These are phyloP conservation scores for Jatropha podagrica DNA, from an alignment of 441 rosid species.

Conservation along the genomic window DNA sequence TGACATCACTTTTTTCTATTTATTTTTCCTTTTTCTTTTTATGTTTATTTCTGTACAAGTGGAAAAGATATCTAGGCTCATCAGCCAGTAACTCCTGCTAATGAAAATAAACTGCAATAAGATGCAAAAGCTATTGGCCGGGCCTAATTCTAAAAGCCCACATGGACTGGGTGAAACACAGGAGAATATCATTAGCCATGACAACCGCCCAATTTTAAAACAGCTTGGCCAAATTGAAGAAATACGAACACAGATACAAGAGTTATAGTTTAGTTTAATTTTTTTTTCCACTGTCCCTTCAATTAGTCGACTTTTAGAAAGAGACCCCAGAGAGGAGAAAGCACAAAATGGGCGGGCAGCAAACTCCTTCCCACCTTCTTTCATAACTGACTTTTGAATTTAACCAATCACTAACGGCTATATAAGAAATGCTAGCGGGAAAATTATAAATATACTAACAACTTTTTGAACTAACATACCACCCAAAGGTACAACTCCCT, in stretches of 20 bases:
- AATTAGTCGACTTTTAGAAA: conserved; percentile 8
- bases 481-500: conserved; percentile 22
- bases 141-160: background rate
- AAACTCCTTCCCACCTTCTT: background rate
- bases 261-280: background rate
- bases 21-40: no score
- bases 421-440: conserved; percentile 26
- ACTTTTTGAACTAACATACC: conserved; percentile 38
- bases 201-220: background rate
- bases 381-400: conserved; percentile 46
- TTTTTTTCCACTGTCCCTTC: conserved; percentile 16
- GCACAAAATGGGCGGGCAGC: conserved; percentile 30
- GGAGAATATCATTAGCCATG: background rate
- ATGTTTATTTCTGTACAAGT: no score
- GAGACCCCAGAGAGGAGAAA: background rate
- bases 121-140: background rate
- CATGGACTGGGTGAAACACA: background rate
- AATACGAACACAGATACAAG: background rate
- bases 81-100: no score
- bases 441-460: conserved; percentile 25
- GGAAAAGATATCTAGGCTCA: no score
- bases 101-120: background rate
- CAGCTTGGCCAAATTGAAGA: background rate
- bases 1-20: no score
- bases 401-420: conserved; percentile 33